Percentiles rank a stretch among this genome's conserved stretches.
These are phyloP conservation scores for Neurospora africana DNA, from an alignment of 495 filamentous ascomycete species.

Conservation along the genomic window DNA sequence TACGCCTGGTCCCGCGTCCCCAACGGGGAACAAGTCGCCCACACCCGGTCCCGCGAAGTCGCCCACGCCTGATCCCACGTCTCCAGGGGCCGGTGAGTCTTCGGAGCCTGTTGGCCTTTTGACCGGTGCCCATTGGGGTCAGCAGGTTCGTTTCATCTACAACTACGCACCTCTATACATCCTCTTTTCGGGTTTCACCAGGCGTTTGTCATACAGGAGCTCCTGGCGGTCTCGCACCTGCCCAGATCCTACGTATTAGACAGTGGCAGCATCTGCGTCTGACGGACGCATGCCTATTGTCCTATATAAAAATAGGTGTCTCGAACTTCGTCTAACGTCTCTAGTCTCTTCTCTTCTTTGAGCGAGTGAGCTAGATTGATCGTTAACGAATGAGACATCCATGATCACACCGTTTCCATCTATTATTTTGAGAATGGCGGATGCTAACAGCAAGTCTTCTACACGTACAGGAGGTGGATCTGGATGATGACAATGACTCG, in stretches of 20 bases:
- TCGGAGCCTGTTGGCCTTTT: not conserved
- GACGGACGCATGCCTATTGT: not conserved
- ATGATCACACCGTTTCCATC: not conserved
- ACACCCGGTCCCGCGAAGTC: not conserved
- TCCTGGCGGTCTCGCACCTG: not conserved
- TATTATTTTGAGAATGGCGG: not conserved
- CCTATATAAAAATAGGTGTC: not conserved
- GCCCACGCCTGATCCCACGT: not conserved
- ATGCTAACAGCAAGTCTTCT: not conserved
- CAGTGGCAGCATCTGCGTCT: not conserved
- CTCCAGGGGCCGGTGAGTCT: not conserved
- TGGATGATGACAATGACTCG: not conserved
- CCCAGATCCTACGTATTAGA: not conserved
- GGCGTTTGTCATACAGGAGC: not conserved
- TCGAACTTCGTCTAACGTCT: not conserved
- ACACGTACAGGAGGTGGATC: not conserved
- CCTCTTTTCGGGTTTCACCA: not conserved
- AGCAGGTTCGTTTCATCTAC: not conserved
- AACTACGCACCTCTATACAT: not conserved
- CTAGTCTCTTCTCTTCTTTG: not conserved
- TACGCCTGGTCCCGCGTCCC: not conserved
- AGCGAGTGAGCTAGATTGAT: not conserved
- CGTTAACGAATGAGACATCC: not conserved
- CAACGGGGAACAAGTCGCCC: not conserved
- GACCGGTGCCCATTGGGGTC: not conserved